Evolutionary conservation across 2,329 filamentous ascomycete species (phyloP).

Genomic region (Metarhizium sp.): DNA sequence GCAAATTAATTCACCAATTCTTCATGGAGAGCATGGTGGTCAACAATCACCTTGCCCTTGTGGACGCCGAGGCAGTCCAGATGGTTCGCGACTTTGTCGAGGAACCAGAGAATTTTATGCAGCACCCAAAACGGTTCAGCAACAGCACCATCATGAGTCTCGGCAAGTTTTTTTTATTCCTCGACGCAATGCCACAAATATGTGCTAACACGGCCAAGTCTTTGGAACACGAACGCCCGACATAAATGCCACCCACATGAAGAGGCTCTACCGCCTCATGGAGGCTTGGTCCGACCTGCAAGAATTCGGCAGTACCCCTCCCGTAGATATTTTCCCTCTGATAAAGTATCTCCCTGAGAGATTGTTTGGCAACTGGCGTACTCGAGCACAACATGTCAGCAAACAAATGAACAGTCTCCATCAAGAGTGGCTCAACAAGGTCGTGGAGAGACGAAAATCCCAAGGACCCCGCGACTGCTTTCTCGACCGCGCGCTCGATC

Average conservation of each 20-base stretch:
- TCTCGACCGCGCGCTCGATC: conserved; percentile 31
- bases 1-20: conserved; percentile 35
- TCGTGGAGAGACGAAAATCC: conserved; percentile 21
- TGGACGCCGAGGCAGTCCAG: conserved; percentile 38
- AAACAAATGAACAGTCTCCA: conserved; percentile 32
- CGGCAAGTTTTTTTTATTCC: conserved; percentile 1
- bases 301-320: conserved; percentile 37
- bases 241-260: conserved; percentile 24
- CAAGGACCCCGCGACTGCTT: conserved; percentile 19
- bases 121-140: conserved; percentile 35
- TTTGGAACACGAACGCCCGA: conserved; percentile 25
- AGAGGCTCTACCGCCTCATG: conserved; percentile 30
- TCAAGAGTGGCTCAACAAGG: conserved; percentile 21
- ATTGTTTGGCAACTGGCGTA: conserved; percentile 29
- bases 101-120: conserved; percentile 32
- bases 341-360: conserved; percentile 32
- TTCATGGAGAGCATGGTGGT: conserved; percentile 35
- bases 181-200: background rate
- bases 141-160: conserved; percentile 38
- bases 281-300: conserved; percentile 32
- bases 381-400: conserved; percentile 24
- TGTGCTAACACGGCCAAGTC: conserved; percentile 5
- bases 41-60: conserved; percentile 29
- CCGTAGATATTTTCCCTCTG: conserved; percentile 36
- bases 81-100: conserved; percentile 34